A percentile compares a stretch with the other conserved stretches of the same genome.
These are phyloP conservation scores for Colletotrichum acutatum DNA, from an alignment of 2,329 filamentous ascomycete genomes.

Conservation along the genomic window DNA sequence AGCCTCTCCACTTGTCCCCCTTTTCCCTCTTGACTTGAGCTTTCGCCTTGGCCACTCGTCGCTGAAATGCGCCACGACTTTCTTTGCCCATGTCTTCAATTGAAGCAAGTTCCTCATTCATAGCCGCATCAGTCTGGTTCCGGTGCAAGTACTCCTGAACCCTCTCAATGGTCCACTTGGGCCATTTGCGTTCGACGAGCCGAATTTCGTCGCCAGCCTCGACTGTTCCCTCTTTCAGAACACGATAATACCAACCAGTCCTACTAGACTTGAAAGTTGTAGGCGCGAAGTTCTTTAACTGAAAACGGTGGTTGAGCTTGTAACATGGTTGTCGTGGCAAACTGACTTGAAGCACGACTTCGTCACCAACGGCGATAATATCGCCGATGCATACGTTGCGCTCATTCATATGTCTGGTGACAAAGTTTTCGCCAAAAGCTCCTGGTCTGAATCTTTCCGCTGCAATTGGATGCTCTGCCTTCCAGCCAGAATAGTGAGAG, in stretches of 20 bases:
- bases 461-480: constrained; percentile 60
- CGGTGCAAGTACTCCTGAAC: constrained; percentile 72
- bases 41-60: constrained; percentile 60
- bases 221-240: constrained; percentile 65
- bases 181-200: constrained; percentile 65
- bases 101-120: constrained; percentile 62
- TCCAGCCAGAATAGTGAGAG: constrained; percentile 68
- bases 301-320: constrained; percentile 76
- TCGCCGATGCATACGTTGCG: constrained; percentile 75
- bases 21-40: constrained; percentile 42
- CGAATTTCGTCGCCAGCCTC: constrained; percentile 66
- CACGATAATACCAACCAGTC: constrained; percentile 75
- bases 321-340: constrained; percentile 74
- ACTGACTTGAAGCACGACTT: constrained; percentile 67
- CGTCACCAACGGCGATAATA: constrained; percentile 61
- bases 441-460: constrained; percentile 64
- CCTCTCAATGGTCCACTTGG: constrained; percentile 71
- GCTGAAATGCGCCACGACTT: constrained; percentile 58
- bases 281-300: constrained; percentile 70
- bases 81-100: constrained; percentile 63
- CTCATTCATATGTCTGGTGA: constrained; percentile 68
- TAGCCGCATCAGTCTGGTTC: constrained; percentile 59
- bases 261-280: constrained; percentile 65
- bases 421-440: constrained; percentile 74
- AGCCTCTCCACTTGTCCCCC: constrained; percentile 55